Percentiles rank a stretch among this genome's conserved stretches.
Conservation (phyloP, 208 protist genomes). For the Crithidia brevicula region DNA sequence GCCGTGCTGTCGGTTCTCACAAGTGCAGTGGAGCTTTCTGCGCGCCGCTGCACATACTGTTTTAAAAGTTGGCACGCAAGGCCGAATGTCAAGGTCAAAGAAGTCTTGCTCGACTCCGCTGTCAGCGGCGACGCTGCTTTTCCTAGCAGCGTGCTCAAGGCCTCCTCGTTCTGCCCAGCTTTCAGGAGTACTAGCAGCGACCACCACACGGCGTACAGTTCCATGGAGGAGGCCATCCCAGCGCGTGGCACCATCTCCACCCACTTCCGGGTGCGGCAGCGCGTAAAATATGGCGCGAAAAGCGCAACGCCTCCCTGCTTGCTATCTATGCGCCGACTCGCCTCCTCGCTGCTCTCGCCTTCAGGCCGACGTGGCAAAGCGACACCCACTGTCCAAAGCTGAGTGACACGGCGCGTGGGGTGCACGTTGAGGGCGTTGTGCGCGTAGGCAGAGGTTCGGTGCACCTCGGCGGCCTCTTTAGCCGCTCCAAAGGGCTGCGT, state of each 20-base stretch:
- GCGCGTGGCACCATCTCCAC: conserved; percentile 31
- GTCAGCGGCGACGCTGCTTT: neutral
- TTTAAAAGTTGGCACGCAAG: conserved; percentile 13
- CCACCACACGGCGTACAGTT: conserved; percentile 31
- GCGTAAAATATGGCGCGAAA: neutral
- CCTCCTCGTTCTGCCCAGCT: neutral
- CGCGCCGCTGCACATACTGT: conserved; percentile 24
- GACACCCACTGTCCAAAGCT: conserved; percentile 36
- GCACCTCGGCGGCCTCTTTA: conserved; percentile 11
- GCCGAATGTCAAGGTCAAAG: conserved; percentile 7
- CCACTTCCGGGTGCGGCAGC: conserved; percentile 21
- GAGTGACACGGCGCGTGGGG: conserved; percentile 24
- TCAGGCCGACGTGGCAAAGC: conserved; percentile 6
- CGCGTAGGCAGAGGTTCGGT: conserved; percentile 32
- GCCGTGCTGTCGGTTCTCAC: neutral
- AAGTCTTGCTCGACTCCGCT: neutral
- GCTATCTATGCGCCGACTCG: neutral
- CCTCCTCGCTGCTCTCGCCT: neutral
- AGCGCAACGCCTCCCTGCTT: neutral
- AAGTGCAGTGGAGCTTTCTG: conserved; percentile 20
- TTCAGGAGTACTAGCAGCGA: conserved; percentile 2
- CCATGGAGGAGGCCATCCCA: conserved; percentile 15
- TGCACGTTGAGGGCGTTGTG: conserved; percentile 40
- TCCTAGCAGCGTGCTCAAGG: neutral
- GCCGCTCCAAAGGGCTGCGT: neutral